Percentiles rank a stretch among this genome's conserved stretches.
These are phyloP conservation scores for Boletus pseudopeckii DNA, from an alignment of 768 basidiomycete species.

Conservation along the genomic window DNA sequence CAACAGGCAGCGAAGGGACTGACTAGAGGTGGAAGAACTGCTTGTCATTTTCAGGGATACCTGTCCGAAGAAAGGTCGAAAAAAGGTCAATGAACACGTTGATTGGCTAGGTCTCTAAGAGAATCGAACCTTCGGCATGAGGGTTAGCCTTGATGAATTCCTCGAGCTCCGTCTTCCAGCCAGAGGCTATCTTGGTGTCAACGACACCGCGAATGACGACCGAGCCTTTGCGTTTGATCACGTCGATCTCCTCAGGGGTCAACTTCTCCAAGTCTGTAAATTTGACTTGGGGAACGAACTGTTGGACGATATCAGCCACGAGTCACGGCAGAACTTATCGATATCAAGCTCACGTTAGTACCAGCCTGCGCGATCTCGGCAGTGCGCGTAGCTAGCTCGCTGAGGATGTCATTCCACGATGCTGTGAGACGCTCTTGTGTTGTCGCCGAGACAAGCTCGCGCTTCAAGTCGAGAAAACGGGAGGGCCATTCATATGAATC, in stretches of 20 bases:
- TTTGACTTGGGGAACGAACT: conserved; percentile 64
- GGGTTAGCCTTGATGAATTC: conserved; percentile 59
- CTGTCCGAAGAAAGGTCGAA: conserved; percentile 29
- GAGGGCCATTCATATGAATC: conserved; percentile 20
- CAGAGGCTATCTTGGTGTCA: conserved; percentile 48
- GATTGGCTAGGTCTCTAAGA: too few species aligned
- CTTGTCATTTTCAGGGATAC: conserved; percentile 53
- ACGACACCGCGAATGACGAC: conserved; percentile 64
- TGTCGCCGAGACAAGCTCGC: conserved; percentile 48
- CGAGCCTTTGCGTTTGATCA: conserved; percentile 52
- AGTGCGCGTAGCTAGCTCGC: conserved; percentile 45
- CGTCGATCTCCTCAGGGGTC: conserved; percentile 41
- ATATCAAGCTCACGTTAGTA: conserved; percentile 39
- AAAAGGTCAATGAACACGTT: neutral
- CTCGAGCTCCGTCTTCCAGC: conserved; percentile 56
- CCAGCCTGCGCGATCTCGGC: conserved; percentile 45
- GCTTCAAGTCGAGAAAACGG: conserved; percentile 57
- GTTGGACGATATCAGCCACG: neutral
- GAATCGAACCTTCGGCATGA: conserved; percentile 41
- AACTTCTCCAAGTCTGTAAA: conserved; percentile 52
- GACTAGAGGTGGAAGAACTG: conserved; percentile 77
- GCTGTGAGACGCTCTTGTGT: conserved; percentile 46
- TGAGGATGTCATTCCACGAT: conserved; percentile 58
- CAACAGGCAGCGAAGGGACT: conserved; percentile 15
- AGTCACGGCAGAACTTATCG: neutral